Base-by-base conservation (phyloP, 176 grass and related monocot species). In the Elaeis guineensis region DNA sequence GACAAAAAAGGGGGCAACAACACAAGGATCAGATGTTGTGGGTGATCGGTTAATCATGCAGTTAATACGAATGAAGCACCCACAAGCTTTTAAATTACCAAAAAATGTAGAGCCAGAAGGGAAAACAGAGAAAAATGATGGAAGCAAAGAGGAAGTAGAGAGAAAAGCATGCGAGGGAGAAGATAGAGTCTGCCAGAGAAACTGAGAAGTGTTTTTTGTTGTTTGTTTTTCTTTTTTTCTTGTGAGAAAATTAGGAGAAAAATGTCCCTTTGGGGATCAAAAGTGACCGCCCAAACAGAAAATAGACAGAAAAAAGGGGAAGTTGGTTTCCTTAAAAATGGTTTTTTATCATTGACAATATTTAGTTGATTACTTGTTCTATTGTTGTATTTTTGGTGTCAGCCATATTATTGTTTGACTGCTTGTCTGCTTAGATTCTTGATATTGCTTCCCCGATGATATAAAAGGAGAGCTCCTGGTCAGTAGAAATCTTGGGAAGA, bases 171-270 rank as follows among this genome's bases (percentile, higher is more conserved):
- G 35, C 9, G 25, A 48, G 49, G 17, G 48, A 66, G 16, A 25
- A 22, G 52, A 51, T 19, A 3, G 6, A 21, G 19, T 5, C 32
- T 16, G 18, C 28, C 48, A 18, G 25, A 19, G 76, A 56, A 64
- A 57, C 66, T 61, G 72, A 69, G 5, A 32, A 49, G 65, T 80
- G 67, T 78, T 69, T 39, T 85, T 75, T 14, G 35, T 44, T 44
- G 35, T 67, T 50, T 18, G 19, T 19, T 67, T 19, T n/a, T 22
- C 15, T 54, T 19, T 54, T 16, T 17, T 26, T 6, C 22, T 17
- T 59, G 57, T 26, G 16, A 19, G 54, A 50, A 19, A 19, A 67
- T 50, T 32, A 54, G 64, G 51, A 67, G 19, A 54, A 21, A 11
- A 50, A 61, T 2, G 14, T 15, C 6, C 8, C 50, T 17, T 53